Base-by-base conservation (phyloP, 306 rosid species). In the Fragaria ananassa region DNA sequence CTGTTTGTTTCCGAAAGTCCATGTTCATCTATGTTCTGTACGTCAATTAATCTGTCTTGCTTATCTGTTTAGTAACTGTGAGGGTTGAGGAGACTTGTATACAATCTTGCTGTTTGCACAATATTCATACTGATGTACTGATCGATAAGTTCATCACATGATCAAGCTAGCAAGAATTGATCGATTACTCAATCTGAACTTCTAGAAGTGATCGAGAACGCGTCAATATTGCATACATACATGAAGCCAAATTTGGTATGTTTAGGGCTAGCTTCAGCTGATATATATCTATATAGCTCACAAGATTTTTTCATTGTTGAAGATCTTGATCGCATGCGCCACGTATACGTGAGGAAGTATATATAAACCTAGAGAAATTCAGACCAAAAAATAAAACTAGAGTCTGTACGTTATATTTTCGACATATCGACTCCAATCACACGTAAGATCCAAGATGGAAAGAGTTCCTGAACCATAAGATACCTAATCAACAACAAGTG, bases 401-500 rank as follows among this genome's bases (percentile, higher is more conserved):
- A 37, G 41, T 37, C 7, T 37, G 41, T 37, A 5, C 35, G 35
- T 31, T 31, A 37, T 37, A 37, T 37, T 37, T 37, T 37, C 41
- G 53, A 1, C 14, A 47, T 47, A 14, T 49, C 7, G 54, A 50
- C 17, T 0, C 54, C n/a, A 17, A 50, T 50, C 21, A 17, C 54
- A 14, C 56, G 58, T 51, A 42, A 42, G 45, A 42, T 44, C 10
- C 45, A 39, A 39, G 47, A 29, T 29, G 31, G 15, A 27, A 60
- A 31, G 35, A 31, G 35, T 31, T 31, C 68, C 68, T 34, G 4
- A 17, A 63, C 68, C 68, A 63, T 18, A 65, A 65, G 47, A 37
- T 37, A 65, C 70, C 47, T 37, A 65, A 35, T 37, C 70, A 65
- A 65, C 27, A 64, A 64, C 70, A 19, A 65, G 70, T 65, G 70